Evolutionary conservation across 306 rosid species (phyloP).

Genomic region (Fragaria nilgerrensis): DNA sequence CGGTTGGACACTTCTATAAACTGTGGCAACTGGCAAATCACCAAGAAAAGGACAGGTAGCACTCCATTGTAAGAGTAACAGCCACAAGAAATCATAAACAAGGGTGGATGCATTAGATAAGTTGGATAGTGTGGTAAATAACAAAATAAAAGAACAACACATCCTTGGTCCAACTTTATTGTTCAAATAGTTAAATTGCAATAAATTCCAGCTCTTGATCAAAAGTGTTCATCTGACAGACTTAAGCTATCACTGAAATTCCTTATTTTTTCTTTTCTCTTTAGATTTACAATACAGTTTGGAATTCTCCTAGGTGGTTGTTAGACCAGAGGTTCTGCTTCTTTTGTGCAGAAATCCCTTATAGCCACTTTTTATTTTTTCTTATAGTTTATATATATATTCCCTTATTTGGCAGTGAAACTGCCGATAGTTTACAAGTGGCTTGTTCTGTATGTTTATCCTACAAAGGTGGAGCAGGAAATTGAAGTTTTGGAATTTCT

Average conservation of each 20-base stretch:
- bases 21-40: neutral
- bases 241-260: neutral
- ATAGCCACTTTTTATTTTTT: neutral
- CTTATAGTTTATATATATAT: no score
- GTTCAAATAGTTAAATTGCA: neutral
- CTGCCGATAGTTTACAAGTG: neutral
- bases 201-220: neutral
- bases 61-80: neutral
- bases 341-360: neutral
- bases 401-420: neutral
- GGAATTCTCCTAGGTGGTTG: neutral
- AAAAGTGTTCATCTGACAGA: neutral
- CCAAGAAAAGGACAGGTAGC: neutral
- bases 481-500: neutral
- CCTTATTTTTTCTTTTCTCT: neutral
- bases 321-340: neutral
- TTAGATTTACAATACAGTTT: neutral
- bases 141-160: neutral
- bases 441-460: neutral
- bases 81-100: neutral
- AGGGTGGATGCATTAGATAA: neutral
- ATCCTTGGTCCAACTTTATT: neutral
- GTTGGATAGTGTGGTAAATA: neutral
- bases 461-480: neutral
- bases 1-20: neutral